These are phyloP conservation scores for Eutrema salsugineum DNA, from an alignment of 441 rosid genomes.

Conservation along the genomic window DNA sequence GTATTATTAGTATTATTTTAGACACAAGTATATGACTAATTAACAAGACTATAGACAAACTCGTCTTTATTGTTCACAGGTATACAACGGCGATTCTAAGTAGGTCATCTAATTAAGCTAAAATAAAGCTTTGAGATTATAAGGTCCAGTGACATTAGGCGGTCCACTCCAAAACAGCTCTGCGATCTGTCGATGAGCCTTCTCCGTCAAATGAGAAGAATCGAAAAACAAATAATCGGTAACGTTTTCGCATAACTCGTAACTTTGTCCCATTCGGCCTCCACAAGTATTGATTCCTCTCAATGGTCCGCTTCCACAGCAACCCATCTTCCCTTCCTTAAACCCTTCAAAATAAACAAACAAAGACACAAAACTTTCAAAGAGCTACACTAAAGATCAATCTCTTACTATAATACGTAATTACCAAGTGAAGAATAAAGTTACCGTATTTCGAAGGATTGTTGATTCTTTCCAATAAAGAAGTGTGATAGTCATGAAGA, in stretches of 20 bases:
- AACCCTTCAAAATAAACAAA: conserved; percentile 34
- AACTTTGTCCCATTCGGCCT: conserved; percentile 16
- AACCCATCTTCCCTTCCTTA: conserved; percentile 32
- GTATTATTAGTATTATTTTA: no score
- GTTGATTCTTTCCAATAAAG: conserved; percentile 14
- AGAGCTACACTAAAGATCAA: neutral
- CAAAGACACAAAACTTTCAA: neutral
- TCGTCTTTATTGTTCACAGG: no score
- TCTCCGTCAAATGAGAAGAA: conserved; percentile 1
- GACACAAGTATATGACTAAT: no score
- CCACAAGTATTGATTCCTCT: conserved; percentile 38
- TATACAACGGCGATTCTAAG: no score
- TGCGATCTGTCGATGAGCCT: conserved; percentile 24
- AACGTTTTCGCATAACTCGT: conserved; percentile 32
- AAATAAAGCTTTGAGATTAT: conserved; percentile 25
- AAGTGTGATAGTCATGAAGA: conserved; percentile 28
- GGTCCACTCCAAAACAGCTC: conserved; percentile 31
- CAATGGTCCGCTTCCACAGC: conserved; percentile 37
- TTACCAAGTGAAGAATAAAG: neutral
- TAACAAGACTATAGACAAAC: no score
- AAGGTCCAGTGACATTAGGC: neutral
- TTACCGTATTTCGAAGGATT: conserved; percentile 38
- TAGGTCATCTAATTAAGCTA: no score
- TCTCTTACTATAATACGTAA: neutral
- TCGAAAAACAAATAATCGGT: conserved; percentile 35